Conservation (phyloP, 805 yeast genomes). For the Cyberlindnera samutprakarnensis region DNA sequence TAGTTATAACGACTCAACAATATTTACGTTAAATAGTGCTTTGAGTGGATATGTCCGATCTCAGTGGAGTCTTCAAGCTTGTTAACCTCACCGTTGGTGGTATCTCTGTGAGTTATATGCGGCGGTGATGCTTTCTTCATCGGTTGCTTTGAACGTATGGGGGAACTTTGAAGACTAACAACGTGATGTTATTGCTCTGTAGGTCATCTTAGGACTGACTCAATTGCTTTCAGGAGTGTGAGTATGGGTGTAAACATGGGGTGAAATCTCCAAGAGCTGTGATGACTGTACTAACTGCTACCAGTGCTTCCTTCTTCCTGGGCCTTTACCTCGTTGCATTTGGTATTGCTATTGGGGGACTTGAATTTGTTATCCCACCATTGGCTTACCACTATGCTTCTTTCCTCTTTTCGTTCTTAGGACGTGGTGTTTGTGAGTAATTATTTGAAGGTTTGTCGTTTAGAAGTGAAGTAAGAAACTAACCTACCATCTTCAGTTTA, state of each 20-base stretch:
- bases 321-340: conserved; percentile 51
- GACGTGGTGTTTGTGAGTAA: conserved; percentile 59
- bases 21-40: too few relatives aligned
- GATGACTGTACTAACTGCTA: too few relatives aligned
- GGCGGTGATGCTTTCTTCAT: neutral
- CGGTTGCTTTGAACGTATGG: too few relatives aligned
- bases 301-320: conserved; percentile 36
- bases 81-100: conserved; percentile 50
- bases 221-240: conserved; percentile 32
- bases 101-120: conserved; percentile 10
- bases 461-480: too few relatives aligned
- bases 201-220: conserved; percentile 19
- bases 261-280: too few relatives aligned
- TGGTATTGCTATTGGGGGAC: conserved; percentile 45
- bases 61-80: conserved; percentile 24
- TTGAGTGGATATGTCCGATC: conserved; percentile 19
- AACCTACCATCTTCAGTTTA: conserved; percentile 30
- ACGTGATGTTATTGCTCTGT: neutral
- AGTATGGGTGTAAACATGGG: conserved; percentile 16
- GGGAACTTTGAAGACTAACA: neutral
- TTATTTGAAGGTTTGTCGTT: too few relatives aligned
- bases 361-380: conserved; percentile 42
- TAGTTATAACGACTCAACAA: too few relatives aligned
- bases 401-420: conserved; percentile 57
- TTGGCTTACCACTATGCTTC: conserved; percentile 58